These are phyloP conservation scores for Rhododendron henanense DNA, from an alignment of 148 eudicot species.

Conservation along the genomic window DNA sequence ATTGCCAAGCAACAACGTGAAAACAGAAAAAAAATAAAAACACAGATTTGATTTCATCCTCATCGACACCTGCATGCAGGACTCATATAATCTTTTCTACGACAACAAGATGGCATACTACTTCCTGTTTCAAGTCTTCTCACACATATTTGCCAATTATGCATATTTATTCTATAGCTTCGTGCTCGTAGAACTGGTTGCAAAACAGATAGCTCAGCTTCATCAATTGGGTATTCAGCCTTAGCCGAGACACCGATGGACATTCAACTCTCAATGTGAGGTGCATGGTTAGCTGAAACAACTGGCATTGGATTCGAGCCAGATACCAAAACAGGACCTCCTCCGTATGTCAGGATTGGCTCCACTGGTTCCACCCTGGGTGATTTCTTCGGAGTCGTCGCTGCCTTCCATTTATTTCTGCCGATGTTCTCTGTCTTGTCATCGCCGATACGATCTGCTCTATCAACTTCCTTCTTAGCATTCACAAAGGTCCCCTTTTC, in stretches of 20 bases:
- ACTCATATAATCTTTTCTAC: not conserved
- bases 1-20: not conserved
- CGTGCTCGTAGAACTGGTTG: not conserved
- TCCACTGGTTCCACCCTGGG: constrained; percentile 7
- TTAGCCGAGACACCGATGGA: not conserved
- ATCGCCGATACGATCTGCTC: not conserved
- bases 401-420: not conserved
- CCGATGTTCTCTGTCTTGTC: no score
- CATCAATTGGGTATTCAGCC: not conserved
- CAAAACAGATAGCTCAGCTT: not conserved
- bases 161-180: not conserved
- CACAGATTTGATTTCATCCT: not conserved
- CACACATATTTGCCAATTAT: not conserved
- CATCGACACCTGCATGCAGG: not conserved
- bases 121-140: not conserved
- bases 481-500: not conserved
- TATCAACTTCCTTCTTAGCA: not conserved
- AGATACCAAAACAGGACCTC: constrained; percentile 26
- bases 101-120: not conserved
- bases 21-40: not conserved
- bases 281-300: constrained; percentile 9
- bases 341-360: constrained; percentile 12
- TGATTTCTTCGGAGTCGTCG: not conserved
- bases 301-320: constrained; percentile 16
- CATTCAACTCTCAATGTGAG: not conserved